A percentile compares a stretch with the other conserved stretches of the same genome.
Conservation (phyloP, 1,139 yeast species). For the Suhomyces wounanorum region DNA sequence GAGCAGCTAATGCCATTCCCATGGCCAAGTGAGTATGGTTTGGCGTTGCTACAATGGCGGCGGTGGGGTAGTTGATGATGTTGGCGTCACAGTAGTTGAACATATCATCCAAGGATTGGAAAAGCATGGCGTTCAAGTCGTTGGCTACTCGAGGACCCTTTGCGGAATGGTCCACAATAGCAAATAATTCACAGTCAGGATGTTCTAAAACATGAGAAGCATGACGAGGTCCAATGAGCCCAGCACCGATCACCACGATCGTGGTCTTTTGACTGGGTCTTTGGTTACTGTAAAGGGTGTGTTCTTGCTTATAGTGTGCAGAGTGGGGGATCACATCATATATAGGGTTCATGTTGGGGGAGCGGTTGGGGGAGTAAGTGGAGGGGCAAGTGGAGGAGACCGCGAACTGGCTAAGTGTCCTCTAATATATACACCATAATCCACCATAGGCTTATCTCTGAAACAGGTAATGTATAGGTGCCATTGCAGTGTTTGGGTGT, state of each 20-base stretch:
- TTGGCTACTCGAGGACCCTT: conserved; percentile 40
- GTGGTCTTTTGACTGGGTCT: conserved; percentile 11
- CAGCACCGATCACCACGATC: conserved; percentile 26
- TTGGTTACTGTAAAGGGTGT: background rate
- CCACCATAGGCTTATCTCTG: background rate
- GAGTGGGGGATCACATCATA: conserved; percentile 13
- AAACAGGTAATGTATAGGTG: background rate
- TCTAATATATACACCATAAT: background rate
- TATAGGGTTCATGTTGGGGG: conserved; percentile 11
- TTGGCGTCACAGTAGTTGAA: conserved; percentile 28
- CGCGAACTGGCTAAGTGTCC: background rate
- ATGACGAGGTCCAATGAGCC: conserved; percentile 29
- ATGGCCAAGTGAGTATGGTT: conserved; percentile 43
- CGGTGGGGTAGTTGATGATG: conserved; percentile 34
- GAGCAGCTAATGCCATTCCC: conserved; percentile 35
- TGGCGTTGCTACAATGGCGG: conserved; percentile 48
- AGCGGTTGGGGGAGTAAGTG: background rate
- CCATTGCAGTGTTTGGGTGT: background rate
- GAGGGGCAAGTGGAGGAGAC: background rate
- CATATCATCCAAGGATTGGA: conserved; percentile 30
- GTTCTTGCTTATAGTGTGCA: background rate
- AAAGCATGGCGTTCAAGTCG: conserved; percentile 28
- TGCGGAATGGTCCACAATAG: conserved; percentile 42
- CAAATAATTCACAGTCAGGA: conserved; percentile 32
- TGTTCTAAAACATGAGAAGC: conserved; percentile 26